Percentiles rank a stretch among this genome's conserved stretches.
Evolutionary conservation across 352 stramenopile genomes (phyloP).

Genomic region (Albugo laibachii): DNA sequence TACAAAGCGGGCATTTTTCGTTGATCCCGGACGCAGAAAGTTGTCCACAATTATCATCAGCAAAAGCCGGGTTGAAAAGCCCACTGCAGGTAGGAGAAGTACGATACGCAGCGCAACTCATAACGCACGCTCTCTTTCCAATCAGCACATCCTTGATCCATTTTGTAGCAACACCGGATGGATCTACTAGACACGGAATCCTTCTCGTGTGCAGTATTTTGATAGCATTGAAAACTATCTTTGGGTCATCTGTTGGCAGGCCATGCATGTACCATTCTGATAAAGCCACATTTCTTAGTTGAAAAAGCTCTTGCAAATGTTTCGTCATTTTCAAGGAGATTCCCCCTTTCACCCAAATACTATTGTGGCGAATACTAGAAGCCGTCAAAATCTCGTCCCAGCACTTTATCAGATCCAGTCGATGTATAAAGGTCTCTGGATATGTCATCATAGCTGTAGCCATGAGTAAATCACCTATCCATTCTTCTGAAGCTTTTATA

Average conservation of each 20-base stretch:
- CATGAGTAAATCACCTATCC: slow-evolving; percentile 40
- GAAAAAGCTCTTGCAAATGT: slow-evolving; percentile 13
- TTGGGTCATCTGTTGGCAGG: slow-evolving; percentile 15
- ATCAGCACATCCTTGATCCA: slow-evolving; percentile 19
- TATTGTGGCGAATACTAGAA: not conserved
- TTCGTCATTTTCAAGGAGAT: slow-evolving; percentile 9
- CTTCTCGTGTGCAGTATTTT: slow-evolving; percentile 18
- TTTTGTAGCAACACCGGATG: slow-evolving; percentile 20
- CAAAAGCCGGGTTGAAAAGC: too few species aligned
- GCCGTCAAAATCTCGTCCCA: slow-evolving; percentile 19
- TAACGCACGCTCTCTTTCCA: too few species aligned
- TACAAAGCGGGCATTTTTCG: too few species aligned
- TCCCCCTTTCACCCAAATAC: slow-evolving; percentile 2
- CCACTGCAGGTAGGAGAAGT: too few species aligned
- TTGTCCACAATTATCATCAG: too few species aligned
- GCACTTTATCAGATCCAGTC: slow-evolving; percentile 9
- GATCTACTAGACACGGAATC: slow-evolving; percentile 37
- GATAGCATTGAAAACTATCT: slow-evolving; percentile 22
- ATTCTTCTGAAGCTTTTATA: slow-evolving; percentile 17
- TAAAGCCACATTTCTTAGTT: slow-evolving; percentile 14
- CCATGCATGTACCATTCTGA: slow-evolving; percentile 24
- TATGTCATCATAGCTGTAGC: slow-evolving; percentile 31
- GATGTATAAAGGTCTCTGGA: slow-evolving; percentile 11
- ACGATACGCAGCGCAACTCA: too few species aligned
- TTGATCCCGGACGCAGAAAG: too few species aligned